A percentile compares a stretch with the other conserved stretches of the same genome.
Conservation (phyloP, 805 yeast genomes). For the Hanseniaspora taiwanica region DNA sequence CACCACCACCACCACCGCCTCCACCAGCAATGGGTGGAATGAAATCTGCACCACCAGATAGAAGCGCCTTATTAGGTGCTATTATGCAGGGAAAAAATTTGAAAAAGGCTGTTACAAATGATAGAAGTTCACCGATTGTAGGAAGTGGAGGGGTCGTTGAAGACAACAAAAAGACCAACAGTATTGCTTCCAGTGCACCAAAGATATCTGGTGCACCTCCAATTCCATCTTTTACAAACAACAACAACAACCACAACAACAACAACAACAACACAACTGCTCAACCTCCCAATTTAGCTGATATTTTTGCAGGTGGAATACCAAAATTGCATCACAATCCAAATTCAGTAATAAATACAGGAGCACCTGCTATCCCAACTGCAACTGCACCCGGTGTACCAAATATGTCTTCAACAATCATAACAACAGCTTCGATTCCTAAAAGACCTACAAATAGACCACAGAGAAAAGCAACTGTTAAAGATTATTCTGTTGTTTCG, state of each 20-base stretch:
- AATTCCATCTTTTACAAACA: not conserved
- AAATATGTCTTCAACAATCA: too few species aligned
- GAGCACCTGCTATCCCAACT: conserved; percentile 13
- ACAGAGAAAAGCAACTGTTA: too few species aligned
- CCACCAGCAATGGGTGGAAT: conserved; percentile 21
- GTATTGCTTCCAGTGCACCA: conserved; percentile 5
- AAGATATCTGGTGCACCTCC: conserved; percentile 13
- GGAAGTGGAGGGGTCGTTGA: conserved; percentile 26
- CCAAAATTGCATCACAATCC: conserved; percentile 17
- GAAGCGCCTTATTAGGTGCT: conserved; percentile 61
- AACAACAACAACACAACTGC: not conserved
- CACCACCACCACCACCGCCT: conserved; percentile 40
- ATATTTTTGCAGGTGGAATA: conserved; percentile 20
- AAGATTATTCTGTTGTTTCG: too few species aligned
- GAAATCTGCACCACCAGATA: conserved; percentile 19
- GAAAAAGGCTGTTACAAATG: conserved; percentile 52
- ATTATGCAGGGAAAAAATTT: conserved; percentile 57
- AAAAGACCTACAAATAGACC: too few species aligned
- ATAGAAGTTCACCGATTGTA: conserved; percentile 49
- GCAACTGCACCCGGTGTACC: conserved; percentile 11
- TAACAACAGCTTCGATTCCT: too few species aligned
- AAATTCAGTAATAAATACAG: conserved; percentile 13
- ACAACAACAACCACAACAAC: too few species aligned
- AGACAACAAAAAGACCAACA: too few species aligned
- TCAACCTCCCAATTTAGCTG: conserved; percentile 13